Conservation (phyloP, 345 rosid genomes). For the Bretschneidera sinensis region DNA sequence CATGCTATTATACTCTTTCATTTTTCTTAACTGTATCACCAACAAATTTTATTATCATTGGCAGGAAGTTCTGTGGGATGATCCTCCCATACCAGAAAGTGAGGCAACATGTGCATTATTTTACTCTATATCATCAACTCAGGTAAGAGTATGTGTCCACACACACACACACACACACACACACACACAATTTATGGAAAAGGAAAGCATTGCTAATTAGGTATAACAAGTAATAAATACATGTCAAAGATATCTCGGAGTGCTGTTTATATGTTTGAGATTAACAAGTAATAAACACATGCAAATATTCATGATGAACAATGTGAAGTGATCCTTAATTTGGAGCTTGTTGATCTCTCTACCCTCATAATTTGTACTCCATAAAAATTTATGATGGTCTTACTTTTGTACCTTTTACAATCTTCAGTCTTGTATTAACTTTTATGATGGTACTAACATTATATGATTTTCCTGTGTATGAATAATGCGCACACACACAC, state of each 20-base stretch:
- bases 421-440: too few species aligned
- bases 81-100: conserved; percentile 75
- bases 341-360: background rate
- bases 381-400: too few species aligned
- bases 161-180: too few species aligned
- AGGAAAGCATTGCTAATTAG: background rate
- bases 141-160: conserved; percentile 33
- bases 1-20: conserved; percentile 5
- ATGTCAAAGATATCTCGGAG: background rate
- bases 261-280: background rate
- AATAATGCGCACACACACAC: too few species aligned
- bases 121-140: conserved; percentile 97
- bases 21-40: conserved; percentile 5
- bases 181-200: too few species aligned
- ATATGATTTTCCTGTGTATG: too few species aligned
- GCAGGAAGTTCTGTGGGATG: conserved; percentile 96
- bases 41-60: conserved; percentile 1
- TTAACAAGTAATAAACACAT: too few species aligned
- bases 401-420: too few species aligned
- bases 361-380: too few species aligned
- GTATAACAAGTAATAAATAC: background rate
- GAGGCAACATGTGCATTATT: conserved; percentile 83
- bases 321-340: too few species aligned
- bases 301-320: too few species aligned
- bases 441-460: too few species aligned